Base-by-base conservation (phyloP, 768 basidiomycete species). In the Mycena rebaudengoi region DNA sequence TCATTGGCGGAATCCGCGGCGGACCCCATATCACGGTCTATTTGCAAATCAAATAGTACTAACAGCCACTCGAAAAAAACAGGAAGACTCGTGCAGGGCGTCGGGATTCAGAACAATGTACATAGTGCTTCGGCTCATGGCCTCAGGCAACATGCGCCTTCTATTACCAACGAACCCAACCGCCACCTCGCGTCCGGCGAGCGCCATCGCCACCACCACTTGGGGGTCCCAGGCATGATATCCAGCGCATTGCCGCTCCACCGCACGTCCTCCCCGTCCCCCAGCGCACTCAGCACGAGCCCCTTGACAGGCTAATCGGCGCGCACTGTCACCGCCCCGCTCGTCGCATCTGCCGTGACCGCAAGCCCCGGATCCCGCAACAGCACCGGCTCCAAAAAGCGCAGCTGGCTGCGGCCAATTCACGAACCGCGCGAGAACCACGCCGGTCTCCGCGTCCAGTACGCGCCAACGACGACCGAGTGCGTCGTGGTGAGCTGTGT, bases 331-430 rank as follows among this genome's bases (percentile, higher is more conserved):
- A 91, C 80, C 39, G 75, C 76, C 66, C 81, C 82, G 25, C 80
- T 82, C 25, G 83, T 78, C 13, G 73, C 63, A 7, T 74, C 80
- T 59, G 88, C 72, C 52, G 78, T 74, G 53, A 83, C 74, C 44
- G 79, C 75, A 53, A 82, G 75, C 41, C 80, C 75, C 7, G 87
- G 77, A 33, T 78, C 75, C 7, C 91, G 88, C 75, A 91, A n/a
- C 86, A 35, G 61, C 32, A 48, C 23, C 46, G 4, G 58, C 58
- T 48, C 82, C 76, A 70, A 95, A 82, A 76, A 85, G 92, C 72
- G 94, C 90, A 80, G 88, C 95, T 16, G 95, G 94, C 76, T 95
- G 91, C 25, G 94, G 95, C 94, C 88, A 95, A 71, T 93, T 88
- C 11, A 87, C 83, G 69, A 81, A 86, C 35, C 94, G 82, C 29